phyloP scores from a whole-genome alignment of 306 rosid species.

The Vigna hirtella region DNA sequence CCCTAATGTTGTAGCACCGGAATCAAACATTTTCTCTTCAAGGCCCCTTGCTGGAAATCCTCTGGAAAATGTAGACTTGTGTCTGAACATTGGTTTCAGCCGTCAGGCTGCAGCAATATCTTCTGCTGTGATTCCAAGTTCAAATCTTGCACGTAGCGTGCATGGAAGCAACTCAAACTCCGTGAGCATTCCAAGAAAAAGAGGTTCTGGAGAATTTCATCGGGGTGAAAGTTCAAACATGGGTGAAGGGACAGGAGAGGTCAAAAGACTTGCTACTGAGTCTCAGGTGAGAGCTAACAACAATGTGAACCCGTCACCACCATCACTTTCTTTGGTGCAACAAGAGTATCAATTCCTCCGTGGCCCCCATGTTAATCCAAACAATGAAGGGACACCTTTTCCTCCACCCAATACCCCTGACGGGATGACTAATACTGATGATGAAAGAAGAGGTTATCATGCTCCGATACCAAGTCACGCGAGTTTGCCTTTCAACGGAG shows the following conservation, averaged over 20 bases:
- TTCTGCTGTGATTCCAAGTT: no score
- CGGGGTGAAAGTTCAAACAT: not conserved
- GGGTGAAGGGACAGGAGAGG: not conserved
- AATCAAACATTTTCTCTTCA: not conserved
- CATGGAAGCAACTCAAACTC: no score
- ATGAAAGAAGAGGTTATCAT: not conserved
- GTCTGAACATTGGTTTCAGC: no score
- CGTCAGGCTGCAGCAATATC: no score
- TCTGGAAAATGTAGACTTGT: no score
- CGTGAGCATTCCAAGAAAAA: not conserved
- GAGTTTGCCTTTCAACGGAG: not conserved
- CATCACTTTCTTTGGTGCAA: no score
- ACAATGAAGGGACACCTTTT: not conserved
- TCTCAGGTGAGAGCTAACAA: not conserved
- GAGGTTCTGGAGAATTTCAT: not conserved
- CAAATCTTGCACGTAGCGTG: no score
- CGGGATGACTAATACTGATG: no score
- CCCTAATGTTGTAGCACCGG: not conserved
- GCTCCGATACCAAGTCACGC: not conserved
- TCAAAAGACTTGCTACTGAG: not conserved
- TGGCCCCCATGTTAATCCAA: not conserved
- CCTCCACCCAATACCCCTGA: not conserved
- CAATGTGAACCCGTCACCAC: no score
- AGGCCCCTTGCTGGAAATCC: not conserved
- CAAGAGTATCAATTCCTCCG: no score